Percentiles rank a stretch among this genome's conserved stretches.
Evolutionary conservation across 1,284 basidiomycete genomes (phyloP).

Genomic region (Puccinia brachypodii): DNA sequence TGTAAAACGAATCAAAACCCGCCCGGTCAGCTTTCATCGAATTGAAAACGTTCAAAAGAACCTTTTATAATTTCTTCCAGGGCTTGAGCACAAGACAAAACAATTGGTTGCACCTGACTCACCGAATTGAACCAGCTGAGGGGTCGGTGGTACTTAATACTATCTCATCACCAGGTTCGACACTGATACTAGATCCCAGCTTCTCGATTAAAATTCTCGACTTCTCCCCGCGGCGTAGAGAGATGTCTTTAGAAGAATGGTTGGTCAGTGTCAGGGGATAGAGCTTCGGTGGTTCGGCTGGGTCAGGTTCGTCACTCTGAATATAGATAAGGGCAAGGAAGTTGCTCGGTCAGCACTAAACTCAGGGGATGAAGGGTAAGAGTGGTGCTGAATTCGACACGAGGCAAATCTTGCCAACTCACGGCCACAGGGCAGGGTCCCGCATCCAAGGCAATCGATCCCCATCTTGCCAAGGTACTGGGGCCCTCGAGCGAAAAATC

Average conservation of each 20-base stretch:
- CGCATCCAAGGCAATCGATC: background rate
- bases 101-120: background rate
- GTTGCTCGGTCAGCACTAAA: background rate
- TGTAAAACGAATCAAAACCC: background rate
- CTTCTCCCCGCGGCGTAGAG: background rate
- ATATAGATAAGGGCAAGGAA: background rate
- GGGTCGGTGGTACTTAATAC: background rate
- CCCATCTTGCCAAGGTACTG: background rate
- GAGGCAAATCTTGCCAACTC: background rate
- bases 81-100: background rate
- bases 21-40: background rate
- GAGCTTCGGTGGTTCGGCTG: background rate
- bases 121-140: background rate
- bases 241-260: background rate
- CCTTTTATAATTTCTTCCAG: background rate
- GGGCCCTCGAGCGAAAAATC: constrained; percentile 15
- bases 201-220: background rate
- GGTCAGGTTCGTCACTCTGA: background rate
- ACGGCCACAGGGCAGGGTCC: background rate
- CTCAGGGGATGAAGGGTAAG: background rate
- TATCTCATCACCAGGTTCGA: constrained; percentile 23
- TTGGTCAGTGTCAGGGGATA: constrained; percentile 33
- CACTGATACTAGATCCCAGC: background rate
- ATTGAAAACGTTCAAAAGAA: background rate
- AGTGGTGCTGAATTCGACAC: background rate